Percentiles rank a stretch among this genome's conserved stretches.
phyloP scores from a whole-genome alignment of 2,329 filamentous ascomycete genomes.

The Trichoderma breve region DNA sequence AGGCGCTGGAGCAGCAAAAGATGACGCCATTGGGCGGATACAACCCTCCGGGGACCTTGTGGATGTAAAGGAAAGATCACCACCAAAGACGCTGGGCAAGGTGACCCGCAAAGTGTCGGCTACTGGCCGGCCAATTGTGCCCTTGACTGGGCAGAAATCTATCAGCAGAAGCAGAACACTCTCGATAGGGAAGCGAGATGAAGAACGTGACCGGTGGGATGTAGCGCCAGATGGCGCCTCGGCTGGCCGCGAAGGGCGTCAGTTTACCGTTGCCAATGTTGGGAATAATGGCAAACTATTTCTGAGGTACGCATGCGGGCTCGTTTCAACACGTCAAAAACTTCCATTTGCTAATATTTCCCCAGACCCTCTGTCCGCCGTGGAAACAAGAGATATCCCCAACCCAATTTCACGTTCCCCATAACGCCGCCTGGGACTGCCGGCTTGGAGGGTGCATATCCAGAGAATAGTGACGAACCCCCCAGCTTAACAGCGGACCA shows the following conservation, averaged over 20 bases:
- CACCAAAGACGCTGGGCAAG: conserved; percentile 17
- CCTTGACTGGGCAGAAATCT: conserved; percentile 46
- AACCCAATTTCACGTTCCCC: conserved; percentile 60
- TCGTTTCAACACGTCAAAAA: not conserved
- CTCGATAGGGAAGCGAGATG: conserved; percentile 47
- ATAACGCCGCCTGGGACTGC: conserved; percentile 60
- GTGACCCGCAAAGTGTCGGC: conserved; percentile 23
- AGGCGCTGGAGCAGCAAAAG: not conserved
- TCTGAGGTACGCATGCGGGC: conserved; percentile 59
- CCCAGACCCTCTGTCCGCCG: conserved; percentile 60
- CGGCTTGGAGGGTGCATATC: conserved; percentile 48
- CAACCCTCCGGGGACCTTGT: not conserved
- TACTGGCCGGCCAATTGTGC: conserved; percentile 41
- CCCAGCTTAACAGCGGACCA: conserved; percentile 23
- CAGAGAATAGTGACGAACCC: conserved; percentile 30
- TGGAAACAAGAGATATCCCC: conserved; percentile 59
- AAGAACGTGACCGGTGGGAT: conserved; percentile 55
- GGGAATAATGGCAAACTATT: conserved; percentile 82
- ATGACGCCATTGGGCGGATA: conserved; percentile 15
- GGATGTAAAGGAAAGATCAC: conserved; percentile 19
- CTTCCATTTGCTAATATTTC: not conserved
- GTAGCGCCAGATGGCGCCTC: conserved; percentile 60
- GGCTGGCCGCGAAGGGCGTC: conserved; percentile 62
- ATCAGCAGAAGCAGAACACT: conserved; percentile 41
- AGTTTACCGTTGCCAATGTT: conserved; percentile 79